phyloP scores from a whole-genome alignment of 805 yeast genomes.

The Candida nitratophila region DNA sequence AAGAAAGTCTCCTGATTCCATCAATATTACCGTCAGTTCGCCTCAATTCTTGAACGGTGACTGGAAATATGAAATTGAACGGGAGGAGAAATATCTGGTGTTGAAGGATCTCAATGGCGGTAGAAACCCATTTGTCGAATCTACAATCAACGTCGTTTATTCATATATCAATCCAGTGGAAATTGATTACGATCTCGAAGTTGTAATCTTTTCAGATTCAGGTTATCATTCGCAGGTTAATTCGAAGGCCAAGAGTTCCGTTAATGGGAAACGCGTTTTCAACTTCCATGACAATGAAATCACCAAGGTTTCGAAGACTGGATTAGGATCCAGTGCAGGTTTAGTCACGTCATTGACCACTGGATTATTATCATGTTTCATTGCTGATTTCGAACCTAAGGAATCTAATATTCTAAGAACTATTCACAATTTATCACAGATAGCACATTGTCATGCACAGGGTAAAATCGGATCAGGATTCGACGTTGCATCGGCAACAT shows the following conservation, averaged over 20 bases:
- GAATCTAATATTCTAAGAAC: conserved; percentile 27
- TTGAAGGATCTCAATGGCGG: conserved; percentile 12
- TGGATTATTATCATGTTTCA: conserved; percentile 49
- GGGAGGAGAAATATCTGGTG: conserved; percentile 10
- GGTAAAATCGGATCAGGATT: conserved; percentile 95
- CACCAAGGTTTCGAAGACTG: conserved; percentile 80
- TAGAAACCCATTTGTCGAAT: conserved; percentile 68
- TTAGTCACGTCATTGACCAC: conserved; percentile 75
- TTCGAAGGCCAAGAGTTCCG: conserved; percentile 28
- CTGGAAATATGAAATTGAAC: conserved; percentile 50
- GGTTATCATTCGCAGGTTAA: conserved; percentile 79
- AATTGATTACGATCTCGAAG: conserved; percentile 26
- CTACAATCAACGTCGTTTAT: conserved; percentile 49
- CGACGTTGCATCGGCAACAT: conserved; percentile 93
- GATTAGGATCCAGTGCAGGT: conserved; percentile 95
- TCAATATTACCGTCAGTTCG: conserved; percentile 44
- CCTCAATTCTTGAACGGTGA: conserved; percentile 69
- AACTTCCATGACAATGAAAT: conserved; percentile 55
- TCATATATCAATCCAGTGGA: conserved; percentile 38
- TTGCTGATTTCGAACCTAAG: conserved; percentile 4
- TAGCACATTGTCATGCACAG: conserved; percentile 91
- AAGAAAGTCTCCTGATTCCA: conserved; percentile 2
- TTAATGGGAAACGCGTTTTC: conserved; percentile 38
- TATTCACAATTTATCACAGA: conserved; percentile 83
- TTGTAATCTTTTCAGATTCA: conserved; percentile 75